These are phyloP conservation scores for Sporothrix protearum DNA, from an alignment of 2,329 filamentous ascomycete species.

Conservation along the genomic window DNA sequence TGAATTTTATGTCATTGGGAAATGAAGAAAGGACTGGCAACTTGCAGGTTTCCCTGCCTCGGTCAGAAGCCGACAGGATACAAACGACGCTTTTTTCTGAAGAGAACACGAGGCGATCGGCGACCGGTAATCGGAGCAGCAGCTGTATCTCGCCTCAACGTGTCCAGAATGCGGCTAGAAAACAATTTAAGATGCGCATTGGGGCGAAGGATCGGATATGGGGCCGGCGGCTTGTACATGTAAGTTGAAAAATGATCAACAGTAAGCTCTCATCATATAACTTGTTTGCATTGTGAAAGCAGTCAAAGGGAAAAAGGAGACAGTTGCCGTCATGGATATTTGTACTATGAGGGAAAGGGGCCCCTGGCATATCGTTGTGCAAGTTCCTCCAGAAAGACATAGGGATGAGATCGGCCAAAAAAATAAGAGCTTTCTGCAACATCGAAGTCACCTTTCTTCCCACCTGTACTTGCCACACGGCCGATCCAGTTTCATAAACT, in stretches of 20 bases:
- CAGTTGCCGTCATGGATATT: not conserved
- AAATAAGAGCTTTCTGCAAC: not conserved
- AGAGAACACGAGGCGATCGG: not conserved
- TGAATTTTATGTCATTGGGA: not conserved
- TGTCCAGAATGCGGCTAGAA: conserved; percentile 11
- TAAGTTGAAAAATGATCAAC: not conserved
- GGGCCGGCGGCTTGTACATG: not conserved
- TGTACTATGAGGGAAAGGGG: not conserved
- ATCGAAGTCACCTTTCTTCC: not conserved
- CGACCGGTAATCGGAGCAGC: not conserved
- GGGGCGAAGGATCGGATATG: not conserved
- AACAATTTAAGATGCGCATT: not conserved
- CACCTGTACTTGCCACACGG: not conserved
- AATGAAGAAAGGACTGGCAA: not conserved
- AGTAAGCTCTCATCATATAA: not conserved
- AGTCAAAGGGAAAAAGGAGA: too few species aligned
- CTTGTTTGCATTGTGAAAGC: not conserved
- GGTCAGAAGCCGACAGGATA: not conserved
- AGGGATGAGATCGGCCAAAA: not conserved
- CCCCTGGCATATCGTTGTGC: not conserved
- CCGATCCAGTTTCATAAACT: not conserved
- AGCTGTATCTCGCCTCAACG: not conserved
- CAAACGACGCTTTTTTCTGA: not conserved
- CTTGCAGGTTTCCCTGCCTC: not conserved
- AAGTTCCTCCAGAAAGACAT: not conserved